Conservation (phyloP, 352 stramenopile genomes). For the Phytophthora quininea region DNA sequence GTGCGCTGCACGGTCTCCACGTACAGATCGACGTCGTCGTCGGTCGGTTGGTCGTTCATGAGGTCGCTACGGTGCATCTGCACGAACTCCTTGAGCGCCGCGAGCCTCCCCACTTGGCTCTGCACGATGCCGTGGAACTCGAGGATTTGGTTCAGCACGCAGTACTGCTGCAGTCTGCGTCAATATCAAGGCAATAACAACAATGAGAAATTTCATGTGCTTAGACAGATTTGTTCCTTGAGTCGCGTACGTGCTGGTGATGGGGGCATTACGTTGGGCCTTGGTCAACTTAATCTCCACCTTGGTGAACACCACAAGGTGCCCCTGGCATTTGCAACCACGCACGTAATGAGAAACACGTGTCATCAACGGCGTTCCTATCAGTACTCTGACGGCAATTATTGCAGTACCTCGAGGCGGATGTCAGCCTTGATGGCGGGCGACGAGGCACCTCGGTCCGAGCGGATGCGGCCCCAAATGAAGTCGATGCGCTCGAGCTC, state of each 20-base stretch:
- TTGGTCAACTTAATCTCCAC: conserved; percentile 76
- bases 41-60: conserved; percentile 36
- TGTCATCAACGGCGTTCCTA: not conserved
- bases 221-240: not conserved
- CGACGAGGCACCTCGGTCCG: conserved; percentile 48
- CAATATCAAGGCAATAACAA: not conserved
- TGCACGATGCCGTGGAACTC: conserved; percentile 81
- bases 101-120: conserved; percentile 55
- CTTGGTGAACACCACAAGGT: conserved; percentile 77
- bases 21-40: conserved; percentile 62
- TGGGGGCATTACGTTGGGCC: conserved; percentile 50
- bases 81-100: conserved; percentile 58
- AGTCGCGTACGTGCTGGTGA: conserved; percentile 56
- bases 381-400: too few species aligned
- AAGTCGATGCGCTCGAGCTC: conserved; percentile 86
- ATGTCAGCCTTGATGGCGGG: conserved; percentile 71
- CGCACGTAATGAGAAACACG: conserved; percentile 22
- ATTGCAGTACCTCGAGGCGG: conserved; percentile 58
- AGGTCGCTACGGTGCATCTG: conserved; percentile 48
- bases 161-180: conserved; percentile 78
- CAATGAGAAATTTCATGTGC: not conserved
- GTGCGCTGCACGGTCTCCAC: conserved; percentile 57
- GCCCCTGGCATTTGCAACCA: conserved; percentile 45
- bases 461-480: conserved; percentile 80
- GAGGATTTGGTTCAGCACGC: conserved; percentile 84